Evolutionary conservation across 257 asterid species (phyloP).

Genomic region (Jacaranda copaia): DNA sequence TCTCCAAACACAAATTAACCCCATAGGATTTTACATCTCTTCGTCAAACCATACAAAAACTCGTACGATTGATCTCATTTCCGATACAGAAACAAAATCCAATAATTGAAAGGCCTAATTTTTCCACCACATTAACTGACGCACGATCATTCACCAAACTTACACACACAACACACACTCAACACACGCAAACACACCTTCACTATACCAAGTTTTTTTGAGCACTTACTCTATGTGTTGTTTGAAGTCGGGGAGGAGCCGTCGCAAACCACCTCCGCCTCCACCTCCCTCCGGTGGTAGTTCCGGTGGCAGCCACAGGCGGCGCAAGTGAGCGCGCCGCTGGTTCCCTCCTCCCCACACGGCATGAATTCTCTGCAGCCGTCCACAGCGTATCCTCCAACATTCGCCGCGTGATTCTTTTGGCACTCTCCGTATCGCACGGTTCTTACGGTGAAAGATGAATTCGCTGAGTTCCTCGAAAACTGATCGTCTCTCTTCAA

Average conservation of each 20-base stretch:
- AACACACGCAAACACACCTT: constrained; percentile 25
- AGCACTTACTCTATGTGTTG: neutral
- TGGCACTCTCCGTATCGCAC: constrained; percentile 85
- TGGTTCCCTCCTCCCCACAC: constrained; percentile 52
- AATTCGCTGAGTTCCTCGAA: constrained; percentile 40
- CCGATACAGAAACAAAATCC: constrained; percentile 21
- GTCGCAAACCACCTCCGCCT: constrained; percentile 52
- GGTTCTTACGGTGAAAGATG: constrained; percentile 42
- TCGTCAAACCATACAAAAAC: constrained; percentile 22
- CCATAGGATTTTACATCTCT: constrained; percentile 31
- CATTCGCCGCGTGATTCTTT: constrained; percentile 86
- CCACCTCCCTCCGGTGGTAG: constrained; percentile 72
- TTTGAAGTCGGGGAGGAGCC: constrained; percentile 40
- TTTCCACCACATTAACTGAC: constrained; percentile 29
- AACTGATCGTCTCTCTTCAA: constrained; percentile 44
- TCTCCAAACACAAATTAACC: neutral
- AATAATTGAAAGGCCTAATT: constrained; percentile 35
- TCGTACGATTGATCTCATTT: neutral
- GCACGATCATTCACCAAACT: constrained; percentile 34
- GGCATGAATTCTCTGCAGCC: constrained; percentile 97
- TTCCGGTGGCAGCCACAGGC: constrained; percentile 94
- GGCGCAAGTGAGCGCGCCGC: constrained; percentile 75
- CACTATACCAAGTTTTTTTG: neutral
- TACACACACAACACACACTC: constrained; percentile 39
- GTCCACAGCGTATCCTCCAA: constrained; percentile 90